These are phyloP conservation scores for Pholiota microspora DNA, from an alignment of 768 basidiomycete species.

Conservation along the genomic window DNA sequence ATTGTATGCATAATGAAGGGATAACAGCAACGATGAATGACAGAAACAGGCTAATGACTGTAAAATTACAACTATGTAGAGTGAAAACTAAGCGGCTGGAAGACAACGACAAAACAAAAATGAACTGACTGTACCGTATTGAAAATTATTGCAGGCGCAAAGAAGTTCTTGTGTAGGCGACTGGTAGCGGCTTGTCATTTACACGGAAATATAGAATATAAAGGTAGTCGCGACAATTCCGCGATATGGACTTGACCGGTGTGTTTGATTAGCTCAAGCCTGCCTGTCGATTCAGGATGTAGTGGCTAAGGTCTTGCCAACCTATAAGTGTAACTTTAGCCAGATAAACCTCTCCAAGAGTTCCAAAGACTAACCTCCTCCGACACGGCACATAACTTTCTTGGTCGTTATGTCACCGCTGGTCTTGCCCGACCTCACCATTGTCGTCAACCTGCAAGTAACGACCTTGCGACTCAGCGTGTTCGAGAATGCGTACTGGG, in stretches of 20 bases:
- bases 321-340: conserved; percentile 37
- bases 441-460: conserved; percentile 76
- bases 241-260: background rate
- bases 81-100: conserved; percentile 1
- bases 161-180: background rate
- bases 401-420: conserved; percentile 56
- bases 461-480: conserved; percentile 71
- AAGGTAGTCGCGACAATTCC: background rate
- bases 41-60: background rate
- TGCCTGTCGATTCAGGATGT: conserved; percentile 74
- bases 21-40: conserved; percentile 5
- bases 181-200: background rate
- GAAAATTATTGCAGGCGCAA: background rate
- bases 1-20: background rate
- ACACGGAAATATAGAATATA: no score
- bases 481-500: conserved; percentile 82
- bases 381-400: conserved; percentile 92
- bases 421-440: conserved; percentile 57
- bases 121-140: background rate
- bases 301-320: conserved; percentile 79
- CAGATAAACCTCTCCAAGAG: background rate
- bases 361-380: conserved; percentile 59
- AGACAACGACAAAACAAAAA: background rate
- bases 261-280: conserved; percentile 36
- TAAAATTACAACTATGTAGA: no score